Evolutionary conservation across 2,329 filamentous ascomycete species (phyloP).

Genomic region (Aureobasidium sp.): DNA sequence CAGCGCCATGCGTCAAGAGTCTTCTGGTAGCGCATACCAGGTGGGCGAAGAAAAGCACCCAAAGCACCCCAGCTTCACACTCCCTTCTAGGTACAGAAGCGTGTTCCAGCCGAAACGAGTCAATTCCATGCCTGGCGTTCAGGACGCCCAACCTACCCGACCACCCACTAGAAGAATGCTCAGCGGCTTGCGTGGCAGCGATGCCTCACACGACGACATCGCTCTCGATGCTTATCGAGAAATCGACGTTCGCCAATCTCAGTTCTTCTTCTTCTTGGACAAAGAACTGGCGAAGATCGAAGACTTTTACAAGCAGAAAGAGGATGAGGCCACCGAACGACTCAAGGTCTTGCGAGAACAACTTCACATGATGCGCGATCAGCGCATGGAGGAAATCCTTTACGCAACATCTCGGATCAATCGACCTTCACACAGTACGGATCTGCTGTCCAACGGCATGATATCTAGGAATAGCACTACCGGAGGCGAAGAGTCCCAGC

Average conservation of each 20-base stretch:
- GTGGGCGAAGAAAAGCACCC: slow-evolving; percentile 31
- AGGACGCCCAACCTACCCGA: slow-evolving; percentile 23
- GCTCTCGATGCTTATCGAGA: slow-evolving; percentile 52
- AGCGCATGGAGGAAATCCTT: slow-evolving; percentile 64
- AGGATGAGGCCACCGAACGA: slow-evolving; percentile 71
- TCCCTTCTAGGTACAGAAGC: slow-evolving; percentile 19
- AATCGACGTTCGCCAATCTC: slow-evolving; percentile 64
- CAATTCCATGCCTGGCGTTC: slow-evolving; percentile 30
- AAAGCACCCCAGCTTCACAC: slow-evolving; percentile 18
- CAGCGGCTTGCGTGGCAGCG: slow-evolving; percentile 38
- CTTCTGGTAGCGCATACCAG: slow-evolving; percentile 33
- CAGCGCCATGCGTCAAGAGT: not conserved
- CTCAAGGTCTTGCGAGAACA: slow-evolving; percentile 68
- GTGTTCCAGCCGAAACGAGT: slow-evolving; percentile 33
- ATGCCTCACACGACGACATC: slow-evolving; percentile 36
- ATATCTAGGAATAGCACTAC: not conserved
- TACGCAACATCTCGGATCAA: slow-evolving; percentile 19
- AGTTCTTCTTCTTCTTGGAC: slow-evolving; percentile 83
- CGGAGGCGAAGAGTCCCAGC: not conserved
- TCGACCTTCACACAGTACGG: not conserved
- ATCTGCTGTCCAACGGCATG: not conserved
- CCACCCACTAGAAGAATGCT: slow-evolving; percentile 33
- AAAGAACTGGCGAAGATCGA: slow-evolving; percentile 86
- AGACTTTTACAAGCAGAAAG: slow-evolving; percentile 77
- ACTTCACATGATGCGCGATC: slow-evolving; percentile 85